Evolutionary conservation across 192 early-diverging fungal genomes (phyloP).

Genomic region (Phycomyces blakesleeanus): DNA sequence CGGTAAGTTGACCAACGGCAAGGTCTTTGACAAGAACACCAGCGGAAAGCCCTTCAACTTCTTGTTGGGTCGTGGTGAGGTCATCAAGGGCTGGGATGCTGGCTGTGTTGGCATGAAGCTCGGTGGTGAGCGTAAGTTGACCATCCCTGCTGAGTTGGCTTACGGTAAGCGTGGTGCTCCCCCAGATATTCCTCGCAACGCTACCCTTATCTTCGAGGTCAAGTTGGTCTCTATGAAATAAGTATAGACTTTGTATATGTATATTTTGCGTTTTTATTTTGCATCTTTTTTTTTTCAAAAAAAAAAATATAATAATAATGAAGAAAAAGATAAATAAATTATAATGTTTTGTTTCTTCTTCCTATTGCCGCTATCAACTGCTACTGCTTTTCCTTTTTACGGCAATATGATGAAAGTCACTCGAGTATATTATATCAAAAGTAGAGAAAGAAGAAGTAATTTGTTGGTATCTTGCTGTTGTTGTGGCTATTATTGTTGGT

Average conservation of each 20-base stretch:
- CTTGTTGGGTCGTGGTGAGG: constrained; percentile 82
- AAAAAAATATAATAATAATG: no score
- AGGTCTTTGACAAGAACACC: constrained; percentile 93
- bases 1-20: constrained; percentile 88
- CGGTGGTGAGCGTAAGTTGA: constrained; percentile 87
- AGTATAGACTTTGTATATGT: neutral
- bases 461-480: no score
- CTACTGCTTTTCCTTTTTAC: no score
- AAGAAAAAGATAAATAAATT: no score
- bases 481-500: no score
- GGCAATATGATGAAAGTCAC: no score
- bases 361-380: no score
- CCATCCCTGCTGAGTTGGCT: constrained; percentile 76
- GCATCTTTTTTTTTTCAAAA: neutral
- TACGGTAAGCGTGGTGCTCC: constrained; percentile 83
- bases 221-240: constrained; percentile 31
- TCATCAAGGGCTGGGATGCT: constrained; percentile 96
- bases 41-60: constrained; percentile 89
- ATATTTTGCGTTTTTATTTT: neutral
- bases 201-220: constrained; percentile 73
- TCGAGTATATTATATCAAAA: no score
- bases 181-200: constrained; percentile 88
- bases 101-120: constrained; percentile 88
- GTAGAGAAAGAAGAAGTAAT: no score
- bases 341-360: no score